Conservation (phyloP, 2,329 filamentous ascomycete species). For the Monosporascus sp. region DNA sequence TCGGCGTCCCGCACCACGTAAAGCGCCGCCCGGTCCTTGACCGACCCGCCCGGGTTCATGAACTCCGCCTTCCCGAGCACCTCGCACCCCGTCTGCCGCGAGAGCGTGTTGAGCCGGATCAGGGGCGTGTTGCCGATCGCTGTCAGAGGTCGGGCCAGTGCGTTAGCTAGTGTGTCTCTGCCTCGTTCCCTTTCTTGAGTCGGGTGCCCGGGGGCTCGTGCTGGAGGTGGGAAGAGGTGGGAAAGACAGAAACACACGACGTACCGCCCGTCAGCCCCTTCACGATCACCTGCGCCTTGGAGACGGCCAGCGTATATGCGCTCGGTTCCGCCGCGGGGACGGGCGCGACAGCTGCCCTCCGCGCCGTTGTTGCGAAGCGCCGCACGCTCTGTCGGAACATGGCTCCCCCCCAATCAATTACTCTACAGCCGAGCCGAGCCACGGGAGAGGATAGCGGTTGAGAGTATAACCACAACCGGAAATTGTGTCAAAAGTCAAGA, state of each 20-base stretch:
- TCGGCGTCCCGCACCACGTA: conserved; percentile 94
- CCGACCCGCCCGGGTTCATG: conserved; percentile 92
- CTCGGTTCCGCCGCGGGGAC: conserved; percentile 35
- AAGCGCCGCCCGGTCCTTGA: conserved; percentile 93
- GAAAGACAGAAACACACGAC: conserved; percentile 9
- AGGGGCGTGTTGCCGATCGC: conserved; percentile 97
- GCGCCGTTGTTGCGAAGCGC: conserved; percentile 59
- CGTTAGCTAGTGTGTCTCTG: neutral
- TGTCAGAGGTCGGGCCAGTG: conserved; percentile 29
- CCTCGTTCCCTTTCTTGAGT: conserved; percentile 1
- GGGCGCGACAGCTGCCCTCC: conserved; percentile 38
- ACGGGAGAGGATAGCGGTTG: no score
- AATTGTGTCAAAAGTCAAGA: no score
- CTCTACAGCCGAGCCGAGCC: no score
- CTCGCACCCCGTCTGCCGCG: conserved; percentile 86
- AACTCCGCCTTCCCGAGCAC: conserved; percentile 97
- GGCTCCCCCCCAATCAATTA: conserved; percentile 7
- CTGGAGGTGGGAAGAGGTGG: neutral
- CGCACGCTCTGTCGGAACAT: conserved; percentile 70
- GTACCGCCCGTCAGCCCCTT: conserved; percentile 77
- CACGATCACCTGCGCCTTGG: conserved; percentile 73
- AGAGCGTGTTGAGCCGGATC: conserved; percentile 83
- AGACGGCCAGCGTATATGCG: conserved; percentile 65
- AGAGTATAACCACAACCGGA: no score
- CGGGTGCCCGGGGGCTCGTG: neutral